Conservation (phyloP, 2,329 filamentous ascomycete species). For the Fusarium sp. region DNA sequence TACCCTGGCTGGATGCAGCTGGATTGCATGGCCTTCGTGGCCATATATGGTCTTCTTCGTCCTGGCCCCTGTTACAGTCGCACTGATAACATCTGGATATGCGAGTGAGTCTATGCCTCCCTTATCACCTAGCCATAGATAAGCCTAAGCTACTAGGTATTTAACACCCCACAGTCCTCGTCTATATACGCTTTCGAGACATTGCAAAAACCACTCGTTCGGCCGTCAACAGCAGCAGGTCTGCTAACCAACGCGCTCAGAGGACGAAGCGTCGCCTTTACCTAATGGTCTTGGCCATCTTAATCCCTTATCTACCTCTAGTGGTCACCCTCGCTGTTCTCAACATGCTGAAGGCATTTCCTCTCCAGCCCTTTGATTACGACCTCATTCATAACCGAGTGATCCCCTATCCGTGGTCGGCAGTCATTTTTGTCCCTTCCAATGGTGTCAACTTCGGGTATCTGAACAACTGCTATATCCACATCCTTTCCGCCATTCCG, state of each 20-base stretch:
- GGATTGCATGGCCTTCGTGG: slow-evolving; percentile 56
- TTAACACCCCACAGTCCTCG: slow-evolving; percentile 49
- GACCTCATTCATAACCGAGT: slow-evolving; percentile 52
- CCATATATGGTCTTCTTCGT: slow-evolving; percentile 60
- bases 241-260: slow-evolving; percentile 54
- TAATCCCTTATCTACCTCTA: slow-evolving; percentile 62
- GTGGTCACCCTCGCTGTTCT: slow-evolving; percentile 51
- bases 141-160: background rate
- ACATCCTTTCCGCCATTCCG: slow-evolving; percentile 57
- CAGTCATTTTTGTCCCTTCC: slow-evolving; percentile 58
- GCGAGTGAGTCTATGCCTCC: slow-evolving; percentile 54
- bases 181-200: slow-evolving; percentile 59
- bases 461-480: slow-evolving; percentile 60
- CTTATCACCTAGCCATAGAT: background rate
- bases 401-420: slow-evolving; percentile 55
- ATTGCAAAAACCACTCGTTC: slow-evolving; percentile 54
- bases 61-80: slow-evolving; percentile 56
- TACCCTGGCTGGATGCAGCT: slow-evolving; percentile 61
- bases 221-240: slow-evolving; percentile 53
- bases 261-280: slow-evolving; percentile 64
- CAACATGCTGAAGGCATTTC: slow-evolving; percentile 51
- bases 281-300: slow-evolving; percentile 62
- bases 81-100: slow-evolving; percentile 56
- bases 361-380: slow-evolving; percentile 53
- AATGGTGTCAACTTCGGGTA: slow-evolving; percentile 50